Conservation (phyloP, 1,284 basidiomycete species). For the Neotropicomus parvogracilis region DNA sequence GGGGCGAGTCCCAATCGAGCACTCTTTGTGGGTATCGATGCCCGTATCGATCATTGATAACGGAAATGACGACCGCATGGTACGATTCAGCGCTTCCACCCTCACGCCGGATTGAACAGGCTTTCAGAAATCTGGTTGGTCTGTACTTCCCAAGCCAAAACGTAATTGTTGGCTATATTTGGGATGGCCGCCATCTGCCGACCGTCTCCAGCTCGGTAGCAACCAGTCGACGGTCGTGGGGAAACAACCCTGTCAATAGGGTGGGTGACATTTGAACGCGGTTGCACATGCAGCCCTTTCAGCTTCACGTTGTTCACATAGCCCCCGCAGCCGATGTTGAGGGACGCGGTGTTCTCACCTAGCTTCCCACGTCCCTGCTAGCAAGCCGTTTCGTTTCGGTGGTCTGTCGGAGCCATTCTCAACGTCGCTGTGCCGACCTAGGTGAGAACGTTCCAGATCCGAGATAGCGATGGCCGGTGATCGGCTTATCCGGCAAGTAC, state of each 20-base stretch:
- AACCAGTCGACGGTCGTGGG: neutral
- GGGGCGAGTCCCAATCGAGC: neutral
- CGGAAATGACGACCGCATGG: conserved; percentile 26
- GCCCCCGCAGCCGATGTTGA: neutral
- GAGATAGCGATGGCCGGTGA: no score
- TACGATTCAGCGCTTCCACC: neutral
- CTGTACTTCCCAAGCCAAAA: no score
- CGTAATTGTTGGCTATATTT: no score
- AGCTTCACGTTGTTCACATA: conserved; percentile 3
- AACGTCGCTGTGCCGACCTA: neutral
- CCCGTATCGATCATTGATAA: conserved; percentile 19
- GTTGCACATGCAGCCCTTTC: neutral
- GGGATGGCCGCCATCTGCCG: neutral
- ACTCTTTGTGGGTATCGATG: conserved; percentile 2
- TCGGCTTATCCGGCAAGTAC: neutral
- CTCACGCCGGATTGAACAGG: neutral
- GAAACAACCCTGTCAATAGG: neutral
- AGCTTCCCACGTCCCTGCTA: neutral
- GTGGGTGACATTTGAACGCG: neutral
- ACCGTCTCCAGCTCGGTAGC: neutral
- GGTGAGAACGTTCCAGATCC: neutral
- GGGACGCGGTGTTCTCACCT: neutral
- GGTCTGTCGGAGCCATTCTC: neutral
- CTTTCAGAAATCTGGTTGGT: neutral
- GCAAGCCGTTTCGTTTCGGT: neutral